These are phyloP conservation scores for Rosa multiflora DNA, from an alignment of 306 rosid species.

Conservation along the genomic window DNA sequence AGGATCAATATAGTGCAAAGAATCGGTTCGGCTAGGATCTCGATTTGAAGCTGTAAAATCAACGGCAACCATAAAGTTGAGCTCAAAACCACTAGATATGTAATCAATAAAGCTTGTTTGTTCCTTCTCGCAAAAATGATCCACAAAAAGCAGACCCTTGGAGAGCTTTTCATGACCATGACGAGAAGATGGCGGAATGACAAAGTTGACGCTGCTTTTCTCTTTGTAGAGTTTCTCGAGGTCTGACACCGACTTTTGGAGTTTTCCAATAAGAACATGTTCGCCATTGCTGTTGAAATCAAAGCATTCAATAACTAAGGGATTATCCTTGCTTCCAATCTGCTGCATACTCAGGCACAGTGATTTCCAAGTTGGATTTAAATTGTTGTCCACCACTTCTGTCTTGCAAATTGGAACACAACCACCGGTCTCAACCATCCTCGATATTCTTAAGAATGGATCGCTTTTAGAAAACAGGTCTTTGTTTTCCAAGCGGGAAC, in stretches of 20 bases:
- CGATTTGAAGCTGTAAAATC: slow-evolving; percentile 93
- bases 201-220: slow-evolving; percentile 45
- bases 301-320: slow-evolving; percentile 75
- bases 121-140: slow-evolving; percentile 55
- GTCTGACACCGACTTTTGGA: slow-evolving; percentile 64
- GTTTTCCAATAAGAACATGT: slow-evolving; percentile 69
- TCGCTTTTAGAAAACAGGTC: slow-evolving; percentile 74
- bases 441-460: slow-evolving; percentile 74
- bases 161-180: slow-evolving; percentile 53
- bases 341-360: slow-evolving; percentile 54
- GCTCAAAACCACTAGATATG: slow-evolving; percentile 79
- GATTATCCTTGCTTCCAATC: slow-evolving; percentile 80
- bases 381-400: slow-evolving; percentile 63
- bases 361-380: slow-evolving; percentile 79
- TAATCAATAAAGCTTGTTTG: slow-evolving; percentile 78
- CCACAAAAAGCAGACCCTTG: slow-evolving; percentile 79
- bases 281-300: slow-evolving; percentile 76
- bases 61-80: slow-evolving; percentile 88
- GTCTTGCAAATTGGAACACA: slow-evolving; percentile 82
- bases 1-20: slow-evolving; percentile 63
- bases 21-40: slow-evolving; percentile 48
- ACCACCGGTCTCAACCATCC: slow-evolving; percentile 67
- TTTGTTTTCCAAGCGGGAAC: slow-evolving; percentile 72
- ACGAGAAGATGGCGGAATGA: slow-evolving; percentile 35
- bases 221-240: slow-evolving; percentile 55